Evolutionary conservation across 805 yeast species (phyloP), one percentile per base, ranked within the genome.

Genomic region (Yamadazyma akitaensis): DNA sequence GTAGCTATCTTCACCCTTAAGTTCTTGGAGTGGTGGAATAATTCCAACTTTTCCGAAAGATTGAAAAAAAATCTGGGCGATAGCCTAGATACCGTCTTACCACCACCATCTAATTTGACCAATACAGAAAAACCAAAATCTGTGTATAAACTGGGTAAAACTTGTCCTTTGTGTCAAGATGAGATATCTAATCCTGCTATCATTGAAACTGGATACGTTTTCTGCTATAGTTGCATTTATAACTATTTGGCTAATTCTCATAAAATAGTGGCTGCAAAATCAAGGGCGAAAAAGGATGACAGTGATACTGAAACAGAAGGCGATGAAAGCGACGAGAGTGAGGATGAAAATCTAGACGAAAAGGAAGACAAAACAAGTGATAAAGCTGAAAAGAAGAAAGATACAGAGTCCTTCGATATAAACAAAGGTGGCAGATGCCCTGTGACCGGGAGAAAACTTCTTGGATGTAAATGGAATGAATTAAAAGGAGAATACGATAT

Each of bases 21-120:
- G 65, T 88, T 91, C 55, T 72, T 89, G 31, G 97, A 91, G 63
- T 91, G 97, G 97, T 91, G 96, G 95, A 81, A 82, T 50, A 78
- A 86, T 21, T 81, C 90, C 13, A 88, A 85, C 49, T 78, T 88
- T 58, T 81, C 88, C 2, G 64, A 77, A 3, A 78, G 79, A 58
- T 58, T 85, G 49, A 73, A 79, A 19, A 77, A 76, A 47, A 75
- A 72, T 40, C 69, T 69, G 42, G 70, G 74, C 11, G 71, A 73
- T 46, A 61, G 63, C 10, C 59, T 79, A 24, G 82, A 80, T 40
- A 66, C 65, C 42, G 70, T 71, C 2, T 64, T 81, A 13, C 83
- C 84, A 2, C 72, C 78, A 2, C 81, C 77, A 10, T 62, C 72
- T 2, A 51, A 62, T 11, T 16, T 43, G 34, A 14, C 37, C 11